phyloP scores from a whole-genome alignment of 2,329 filamentous ascomycete genomes.

The Ciborinia camelliae region DNA sequence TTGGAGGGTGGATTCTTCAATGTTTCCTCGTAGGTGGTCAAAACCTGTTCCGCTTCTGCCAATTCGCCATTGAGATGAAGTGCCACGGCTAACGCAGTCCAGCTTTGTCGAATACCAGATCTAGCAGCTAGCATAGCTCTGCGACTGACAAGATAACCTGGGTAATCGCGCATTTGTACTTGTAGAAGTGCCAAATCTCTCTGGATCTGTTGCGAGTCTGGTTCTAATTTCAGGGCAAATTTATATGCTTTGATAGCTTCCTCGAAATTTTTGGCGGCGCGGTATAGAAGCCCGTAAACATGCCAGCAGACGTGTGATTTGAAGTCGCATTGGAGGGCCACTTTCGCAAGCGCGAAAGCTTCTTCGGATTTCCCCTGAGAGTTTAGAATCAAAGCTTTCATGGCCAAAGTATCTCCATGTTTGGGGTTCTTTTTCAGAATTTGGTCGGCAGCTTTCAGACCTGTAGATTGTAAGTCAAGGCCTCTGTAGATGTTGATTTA shows the following conservation, averaged over 20 bases:
- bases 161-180: constrained; percentile 93
- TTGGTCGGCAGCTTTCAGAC: constrained; percentile 92
- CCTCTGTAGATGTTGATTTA: constrained; percentile 17
- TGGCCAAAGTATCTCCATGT: constrained; percentile 97
- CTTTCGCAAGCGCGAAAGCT: constrained; percentile 88
- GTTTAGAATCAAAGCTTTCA: constrained; percentile 98
- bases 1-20: constrained; percentile 75
- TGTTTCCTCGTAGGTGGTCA: constrained; percentile 91
- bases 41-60: constrained; percentile 80
- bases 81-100: constrained; percentile 94
- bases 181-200: constrained; percentile 90
- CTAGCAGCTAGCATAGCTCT: constrained; percentile 82
- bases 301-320: constrained; percentile 99
- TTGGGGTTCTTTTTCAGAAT: constrained; percentile 92
- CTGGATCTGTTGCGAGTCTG: constrained; percentile 91
- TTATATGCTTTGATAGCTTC: constrained; percentile 99
- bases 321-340: constrained; percentile 93
- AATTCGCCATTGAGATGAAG: constrained; percentile 87
- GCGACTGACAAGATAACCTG: constrained; percentile 87
- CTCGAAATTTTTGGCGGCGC: constrained; percentile 94
- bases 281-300: constrained; percentile 92
- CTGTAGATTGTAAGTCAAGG: constrained; percentile 40
- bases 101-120: constrained; percentile 82
- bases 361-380: constrained; percentile 88
- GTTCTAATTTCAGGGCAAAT: constrained; percentile 87